Percentiles rank a stretch among this genome's conserved stretches.
These are phyloP conservation scores for Nicotiana noctiflora DNA, from an alignment of 257 asterid species.

Conservation along the genomic window DNA sequence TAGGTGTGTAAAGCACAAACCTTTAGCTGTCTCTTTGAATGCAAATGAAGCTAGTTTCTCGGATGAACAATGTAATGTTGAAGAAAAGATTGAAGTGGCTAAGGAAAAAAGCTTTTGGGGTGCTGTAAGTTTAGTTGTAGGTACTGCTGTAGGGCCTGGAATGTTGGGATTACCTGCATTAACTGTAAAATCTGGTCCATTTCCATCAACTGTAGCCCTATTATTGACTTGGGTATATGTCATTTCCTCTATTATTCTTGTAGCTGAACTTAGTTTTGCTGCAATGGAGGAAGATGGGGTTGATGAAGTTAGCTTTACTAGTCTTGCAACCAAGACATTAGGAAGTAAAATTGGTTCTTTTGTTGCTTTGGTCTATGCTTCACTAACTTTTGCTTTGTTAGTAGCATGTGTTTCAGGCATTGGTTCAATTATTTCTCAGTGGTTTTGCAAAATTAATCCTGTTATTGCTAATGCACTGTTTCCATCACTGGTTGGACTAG, in stretches of 20 bases:
- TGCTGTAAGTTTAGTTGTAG: conserved; percentile 31
- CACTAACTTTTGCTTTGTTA: conserved; percentile 28
- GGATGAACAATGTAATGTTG: conserved; percentile 1
- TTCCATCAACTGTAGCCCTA: conserved; percentile 26
- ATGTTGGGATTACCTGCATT: conserved; percentile 37
- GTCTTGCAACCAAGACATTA: conserved; percentile 30
- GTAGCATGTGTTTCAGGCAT: conserved; percentile 41
- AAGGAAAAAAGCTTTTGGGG: conserved; percentile 32
- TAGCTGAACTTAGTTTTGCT: conserved; percentile 41
- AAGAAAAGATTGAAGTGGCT: not conserved
- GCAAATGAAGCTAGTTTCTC: not conserved
- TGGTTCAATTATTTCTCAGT: conserved; percentile 30
- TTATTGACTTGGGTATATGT: conserved; percentile 34
- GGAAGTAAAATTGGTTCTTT: conserved; percentile 26
- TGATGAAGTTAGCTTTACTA: conserved; percentile 31
- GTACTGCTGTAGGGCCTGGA: conserved; percentile 38
- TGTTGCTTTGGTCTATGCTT: conserved; percentile 34
- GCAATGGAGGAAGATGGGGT: conserved; percentile 32
- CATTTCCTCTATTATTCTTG: conserved; percentile 30
- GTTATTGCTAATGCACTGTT: conserved; percentile 23
- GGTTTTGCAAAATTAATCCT: conserved; percentile 23
- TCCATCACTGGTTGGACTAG: conserved; percentile 21
- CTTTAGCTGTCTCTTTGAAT: not conserved
- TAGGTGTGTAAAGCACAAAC: conserved; percentile 1
- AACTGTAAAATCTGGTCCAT: conserved; percentile 29